A percentile compares a stretch with the other conserved stretches of the same genome.
phyloP scores from a whole-genome alignment of 371 early-diverging fungal genomes.

The Rhizomucor pusillus region DNA sequence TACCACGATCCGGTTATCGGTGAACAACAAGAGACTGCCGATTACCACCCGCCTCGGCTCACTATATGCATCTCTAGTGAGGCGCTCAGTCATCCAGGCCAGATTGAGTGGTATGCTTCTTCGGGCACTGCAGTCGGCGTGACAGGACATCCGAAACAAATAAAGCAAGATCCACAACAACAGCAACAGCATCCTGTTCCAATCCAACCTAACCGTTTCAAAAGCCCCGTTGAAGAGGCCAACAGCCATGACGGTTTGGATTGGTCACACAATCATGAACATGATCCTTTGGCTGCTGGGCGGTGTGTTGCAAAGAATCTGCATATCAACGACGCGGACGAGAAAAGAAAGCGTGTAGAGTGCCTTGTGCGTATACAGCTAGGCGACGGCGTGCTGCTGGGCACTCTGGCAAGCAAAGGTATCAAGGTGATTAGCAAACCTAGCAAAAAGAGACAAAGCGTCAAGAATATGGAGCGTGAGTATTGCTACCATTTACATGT shows the following conservation, averaged over 20 bases:
- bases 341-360: slow-evolving; percentile 70
- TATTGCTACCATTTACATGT: background rate
- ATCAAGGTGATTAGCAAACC: slow-evolving; percentile 82
- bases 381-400: slow-evolving; percentile 51
- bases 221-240: background rate
- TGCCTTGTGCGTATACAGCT: slow-evolving; percentile 64
- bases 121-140: slow-evolving; percentile 30
- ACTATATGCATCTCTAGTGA: slow-evolving; percentile 51
- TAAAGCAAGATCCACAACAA: slow-evolving; percentile 9
- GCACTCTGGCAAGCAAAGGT: slow-evolving; percentile 64
- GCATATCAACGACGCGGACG: slow-evolving; percentile 74
- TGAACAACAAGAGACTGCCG: background rate
- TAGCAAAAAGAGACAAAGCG: slow-evolving; percentile 74
- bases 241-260: slow-evolving; percentile 7
- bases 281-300: slow-evolving; percentile 35
- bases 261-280: slow-evolving; percentile 21
- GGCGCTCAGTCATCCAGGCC: slow-evolving; percentile 36
- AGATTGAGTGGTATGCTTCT: slow-evolving; percentile 42
- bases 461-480: slow-evolving; percentile 66
- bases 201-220: slow-evolving; percentile 1
- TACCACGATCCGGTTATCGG: slow-evolving; percentile 3
- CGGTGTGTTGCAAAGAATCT: slow-evolving; percentile 73
- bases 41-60: slow-evolving; percentile 26
- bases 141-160: slow-evolving; percentile 16
- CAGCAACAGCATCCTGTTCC: slow-evolving; percentile 24